Base-by-base conservation (phyloP, 257 asterid genomes). In the Coffea eugenioides region DNA sequence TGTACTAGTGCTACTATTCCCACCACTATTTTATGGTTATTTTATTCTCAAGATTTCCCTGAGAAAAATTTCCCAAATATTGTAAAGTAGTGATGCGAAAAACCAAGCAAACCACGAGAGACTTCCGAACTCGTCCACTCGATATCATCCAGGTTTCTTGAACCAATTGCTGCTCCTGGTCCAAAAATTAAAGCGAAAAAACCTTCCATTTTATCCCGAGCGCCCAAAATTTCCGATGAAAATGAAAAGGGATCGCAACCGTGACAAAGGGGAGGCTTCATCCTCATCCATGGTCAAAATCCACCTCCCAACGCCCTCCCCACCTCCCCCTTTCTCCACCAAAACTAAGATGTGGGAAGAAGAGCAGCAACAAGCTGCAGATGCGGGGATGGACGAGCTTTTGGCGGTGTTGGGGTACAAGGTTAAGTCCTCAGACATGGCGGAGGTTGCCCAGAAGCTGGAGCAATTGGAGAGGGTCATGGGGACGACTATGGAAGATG, bases 211-310 rank as follows among this genome's bases (percentile, higher is more conserved):
- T 27, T 25, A 3, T 39, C 27, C 9, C 51, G 41, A 39, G 2
- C 16, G 46, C 41, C 77, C 52, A 51, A 23, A 66, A 65, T 16
- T 23, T 7, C 18, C 2, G 8, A 46, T 13, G 71, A 76, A 64
- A 59, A 91, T 93, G 97, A 93, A 93, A 82, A 87, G 97, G 84
- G 94, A 86, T 79, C 97, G 97, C 10, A 95, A 89, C 77, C 87
- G 86, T 14, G 90, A 84, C 7, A 85, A 83, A 71, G 80, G 74
- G 10, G 83, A 78, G 48, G 74, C 77, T 71, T 78, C 84, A n/a
- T 62, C 70, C 9, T 45, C 79, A 4, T 16, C 69, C 27, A 41
- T 73, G 67, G 34, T 48, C 52, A 48, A 48, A 20, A 16, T 4
- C 72, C 21, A n/a, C 25, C 8, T 3, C 3, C 25, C 25, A 0